These are phyloP conservation scores for Ustilago vetiveriae DNA, from an alignment of 1,284 basidiomycete genomes.

Conservation along the genomic window DNA sequence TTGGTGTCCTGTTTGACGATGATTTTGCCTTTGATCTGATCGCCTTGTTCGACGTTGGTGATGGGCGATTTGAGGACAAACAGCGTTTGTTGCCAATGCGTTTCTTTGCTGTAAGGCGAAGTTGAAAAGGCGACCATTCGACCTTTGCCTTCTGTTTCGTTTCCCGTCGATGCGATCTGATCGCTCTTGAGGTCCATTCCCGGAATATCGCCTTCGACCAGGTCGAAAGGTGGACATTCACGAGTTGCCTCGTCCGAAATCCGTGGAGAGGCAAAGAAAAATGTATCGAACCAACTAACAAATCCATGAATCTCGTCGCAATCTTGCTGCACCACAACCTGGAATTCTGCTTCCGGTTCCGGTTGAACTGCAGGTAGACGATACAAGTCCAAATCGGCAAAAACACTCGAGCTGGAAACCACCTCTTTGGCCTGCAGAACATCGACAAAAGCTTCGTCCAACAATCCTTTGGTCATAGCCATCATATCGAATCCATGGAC, in stretches of 20 bases:
- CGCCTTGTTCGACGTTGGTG: constrained; percentile 75
- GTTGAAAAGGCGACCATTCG: constrained; percentile 86
- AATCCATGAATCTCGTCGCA: constrained; percentile 55
- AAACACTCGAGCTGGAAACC: constrained; percentile 38
- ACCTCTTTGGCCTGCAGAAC: constrained; percentile 46
- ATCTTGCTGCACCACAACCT: constrained; percentile 14
- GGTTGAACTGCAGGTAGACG: constrained; percentile 53
- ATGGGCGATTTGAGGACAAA: constrained; percentile 87
- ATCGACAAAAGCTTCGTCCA: constrained; percentile 63
- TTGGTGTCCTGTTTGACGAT: constrained; percentile 79
- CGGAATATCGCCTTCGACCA: constrained; percentile 64
- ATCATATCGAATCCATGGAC: constrained; percentile 76
- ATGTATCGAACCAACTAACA: constrained; percentile 66
- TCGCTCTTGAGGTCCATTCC: constrained; percentile 87
- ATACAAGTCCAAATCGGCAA: constrained; percentile 61
- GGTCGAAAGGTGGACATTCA: constrained; percentile 26
- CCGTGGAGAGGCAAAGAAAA: constrained; percentile 49
- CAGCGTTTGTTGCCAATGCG: constrained; percentile 98
- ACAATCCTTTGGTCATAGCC: constrained; percentile 58
- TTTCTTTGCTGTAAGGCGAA: constrained; percentile 82
- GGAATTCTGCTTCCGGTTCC: constrained; percentile 64
- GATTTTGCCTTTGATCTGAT: constrained; percentile 81
- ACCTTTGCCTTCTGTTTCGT: constrained; percentile 64
- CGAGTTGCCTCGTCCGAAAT: constrained; percentile 3
- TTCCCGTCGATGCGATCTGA: constrained; percentile 66